phyloP scores from a whole-genome alignment of 2,329 filamentous ascomycete genomes.

The Hirsutella minnesotensis region DNA sequence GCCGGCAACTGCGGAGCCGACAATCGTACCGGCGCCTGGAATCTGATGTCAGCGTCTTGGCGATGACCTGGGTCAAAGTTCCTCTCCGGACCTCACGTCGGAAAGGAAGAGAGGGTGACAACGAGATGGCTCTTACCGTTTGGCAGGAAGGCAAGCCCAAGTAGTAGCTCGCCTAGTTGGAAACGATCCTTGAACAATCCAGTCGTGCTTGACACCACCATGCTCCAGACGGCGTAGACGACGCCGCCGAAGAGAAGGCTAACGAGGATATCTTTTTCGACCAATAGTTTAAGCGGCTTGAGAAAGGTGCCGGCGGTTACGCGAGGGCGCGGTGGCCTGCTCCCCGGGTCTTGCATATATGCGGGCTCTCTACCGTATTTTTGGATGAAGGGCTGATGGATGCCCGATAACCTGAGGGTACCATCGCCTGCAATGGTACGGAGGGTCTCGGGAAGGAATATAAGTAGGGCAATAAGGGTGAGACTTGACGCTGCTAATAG shows the following conservation, averaged over 20 bases:
- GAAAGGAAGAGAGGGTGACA: too few species aligned
- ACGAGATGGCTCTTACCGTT: slow-evolving; percentile 12
- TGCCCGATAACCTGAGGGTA: slow-evolving; percentile 9
- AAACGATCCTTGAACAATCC: slow-evolving; percentile 19
- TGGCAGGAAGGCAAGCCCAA: slow-evolving; percentile 15
- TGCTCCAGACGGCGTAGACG: slow-evolving; percentile 29
- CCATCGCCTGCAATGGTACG: slow-evolving; percentile 16
- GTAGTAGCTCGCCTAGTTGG: slow-evolving; percentile 10
- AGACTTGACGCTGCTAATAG: slow-evolving; percentile 12
- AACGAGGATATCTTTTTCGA: slow-evolving; percentile 30
- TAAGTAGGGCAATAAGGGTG: slow-evolving; percentile 10
- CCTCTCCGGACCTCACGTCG: too few species aligned
- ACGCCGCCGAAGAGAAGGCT: slow-evolving; percentile 27
- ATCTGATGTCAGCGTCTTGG: not conserved
- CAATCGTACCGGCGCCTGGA: slow-evolving; percentile 9
- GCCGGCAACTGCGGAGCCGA: slow-evolving; percentile 27
- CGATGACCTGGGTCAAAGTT: too few species aligned
- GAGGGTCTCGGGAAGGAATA: slow-evolving; percentile 17
- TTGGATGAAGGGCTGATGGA: slow-evolving; percentile 13
- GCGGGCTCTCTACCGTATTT: not conserved
- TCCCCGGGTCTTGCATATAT: not conserved
- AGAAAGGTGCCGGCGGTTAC: slow-evolving; percentile 19
- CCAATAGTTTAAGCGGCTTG: slow-evolving; percentile 23
- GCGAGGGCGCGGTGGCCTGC: slow-evolving; percentile 4
- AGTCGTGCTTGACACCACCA: slow-evolving; percentile 29